phyloP scores from a whole-genome alignment of 495 filamentous ascomycete species.

The Baudoinia panamericana region DNA sequence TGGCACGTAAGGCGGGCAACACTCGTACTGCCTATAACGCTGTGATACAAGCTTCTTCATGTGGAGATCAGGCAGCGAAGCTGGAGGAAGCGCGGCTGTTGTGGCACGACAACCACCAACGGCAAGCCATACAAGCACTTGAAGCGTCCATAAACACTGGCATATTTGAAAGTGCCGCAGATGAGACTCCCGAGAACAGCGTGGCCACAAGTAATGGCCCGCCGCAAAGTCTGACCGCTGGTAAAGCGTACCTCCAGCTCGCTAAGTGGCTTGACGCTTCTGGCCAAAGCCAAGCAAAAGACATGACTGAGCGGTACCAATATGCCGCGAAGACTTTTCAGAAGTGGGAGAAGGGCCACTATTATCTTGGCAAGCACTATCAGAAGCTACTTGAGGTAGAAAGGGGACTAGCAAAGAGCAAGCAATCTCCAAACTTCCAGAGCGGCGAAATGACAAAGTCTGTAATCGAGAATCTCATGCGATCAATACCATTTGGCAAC shows the following conservation, averaged over 20 bases:
- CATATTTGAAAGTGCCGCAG: slow-evolving; percentile 44
- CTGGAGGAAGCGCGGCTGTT: slow-evolving; percentile 86
- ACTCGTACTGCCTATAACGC: slow-evolving; percentile 83
- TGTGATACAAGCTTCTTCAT: slow-evolving; percentile 71
- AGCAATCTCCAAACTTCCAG: slow-evolving; percentile 43
- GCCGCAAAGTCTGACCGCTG: slow-evolving; percentile 42
- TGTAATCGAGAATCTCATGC: slow-evolving; percentile 83
- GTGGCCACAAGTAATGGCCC: slow-evolving; percentile 25
- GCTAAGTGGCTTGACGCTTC: slow-evolving; percentile 95
- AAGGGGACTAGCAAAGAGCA: slow-evolving; percentile 56
- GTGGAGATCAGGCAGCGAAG: slow-evolving; percentile 71
- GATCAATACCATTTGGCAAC: slow-evolving; percentile 71
- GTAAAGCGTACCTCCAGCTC: slow-evolving; percentile 63
- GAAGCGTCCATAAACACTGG: slow-evolving; percentile 70
- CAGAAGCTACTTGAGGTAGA: slow-evolving; percentile 90
- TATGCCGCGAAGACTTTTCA: slow-evolving; percentile 47
- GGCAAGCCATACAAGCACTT: slow-evolving; percentile 85
- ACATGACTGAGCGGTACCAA: slow-evolving; percentile 65
- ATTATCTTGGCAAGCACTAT: slow-evolving; percentile 93
- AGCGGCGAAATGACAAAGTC: slow-evolving; percentile 76
- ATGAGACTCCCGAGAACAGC: slow-evolving; percentile 24
- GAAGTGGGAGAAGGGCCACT: slow-evolving; percentile 92
- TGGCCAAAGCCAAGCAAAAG: slow-evolving; percentile 72
- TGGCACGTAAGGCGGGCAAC: slow-evolving; percentile 73
- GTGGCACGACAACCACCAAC: slow-evolving; percentile 90